Evolutionary conservation across 169 alveolate species (phyloP).

Genomic region (Babesia sp.): DNA sequence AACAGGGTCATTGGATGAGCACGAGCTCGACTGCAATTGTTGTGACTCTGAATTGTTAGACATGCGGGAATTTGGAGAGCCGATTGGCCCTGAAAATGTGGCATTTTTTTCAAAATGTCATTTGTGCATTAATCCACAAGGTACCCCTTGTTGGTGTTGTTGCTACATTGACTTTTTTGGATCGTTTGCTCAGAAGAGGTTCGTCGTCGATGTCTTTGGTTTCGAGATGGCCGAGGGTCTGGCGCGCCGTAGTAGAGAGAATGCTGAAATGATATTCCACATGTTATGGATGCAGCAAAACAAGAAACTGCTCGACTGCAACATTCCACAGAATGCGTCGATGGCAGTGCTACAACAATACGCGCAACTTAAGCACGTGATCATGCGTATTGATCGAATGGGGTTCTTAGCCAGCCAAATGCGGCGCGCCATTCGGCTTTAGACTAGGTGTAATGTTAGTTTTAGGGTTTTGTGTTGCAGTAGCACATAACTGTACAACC

Average conservation of each 20-base stretch:
- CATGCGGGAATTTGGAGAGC: neutral
- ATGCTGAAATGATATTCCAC: constrained; percentile 58
- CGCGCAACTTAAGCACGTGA: constrained; percentile 4
- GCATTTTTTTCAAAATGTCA: constrained; percentile 48
- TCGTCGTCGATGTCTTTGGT: constrained; percentile 29
- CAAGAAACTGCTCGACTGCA: constrained; percentile 28
- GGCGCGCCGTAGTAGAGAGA: constrained; percentile 55
- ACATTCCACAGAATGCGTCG: constrained; percentile 38
- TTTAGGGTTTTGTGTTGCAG: too few species aligned
- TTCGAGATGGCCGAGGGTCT: constrained; percentile 52
- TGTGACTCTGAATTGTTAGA: constrained; percentile 15
- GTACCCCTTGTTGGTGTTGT: constrained; percentile 58
- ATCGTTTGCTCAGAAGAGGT: constrained; percentile 35
- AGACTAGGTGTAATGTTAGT: too few species aligned
- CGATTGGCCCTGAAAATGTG: neutral
- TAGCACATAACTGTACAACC: too few species aligned
- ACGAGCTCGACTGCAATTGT: constrained; percentile 17
- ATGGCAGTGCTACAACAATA: neutral
- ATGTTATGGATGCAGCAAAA: constrained; percentile 59
- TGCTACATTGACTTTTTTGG: constrained; percentile 59
- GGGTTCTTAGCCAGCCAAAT: neutral
- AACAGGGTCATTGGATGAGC: constrained; percentile 19
- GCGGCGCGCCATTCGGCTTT: constrained; percentile 2
- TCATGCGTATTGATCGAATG: constrained; percentile 10
- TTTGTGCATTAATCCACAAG: constrained; percentile 24